Conservation (phyloP, 371 early-diverging fungal genomes). For the Lichtheimia ramosa region DNA sequence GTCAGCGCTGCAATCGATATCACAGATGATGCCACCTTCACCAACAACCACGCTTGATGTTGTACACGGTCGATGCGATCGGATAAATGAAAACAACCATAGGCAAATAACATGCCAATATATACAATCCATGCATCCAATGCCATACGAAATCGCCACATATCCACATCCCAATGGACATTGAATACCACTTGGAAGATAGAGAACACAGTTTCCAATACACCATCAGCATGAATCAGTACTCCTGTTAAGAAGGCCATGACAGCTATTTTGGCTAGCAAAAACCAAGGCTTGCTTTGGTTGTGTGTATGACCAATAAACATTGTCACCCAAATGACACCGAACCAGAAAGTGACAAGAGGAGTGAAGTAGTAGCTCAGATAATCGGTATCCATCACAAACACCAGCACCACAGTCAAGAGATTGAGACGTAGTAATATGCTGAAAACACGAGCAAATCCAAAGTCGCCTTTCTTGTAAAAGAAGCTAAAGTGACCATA, state of each 20-base stretch:
- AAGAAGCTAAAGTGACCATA: conserved; percentile 77
- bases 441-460: conserved; percentile 55
- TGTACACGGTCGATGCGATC: conserved; percentile 42
- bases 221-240: conserved; percentile 42
- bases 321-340: conserved; percentile 71
- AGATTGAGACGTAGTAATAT: conserved; percentile 72
- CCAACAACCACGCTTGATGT: conserved; percentile 30
- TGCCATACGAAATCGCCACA: conserved; percentile 68
- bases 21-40: conserved; percentile 29
- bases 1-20: conserved; percentile 34
- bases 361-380: conserved; percentile 82
- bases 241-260: conserved; percentile 35
- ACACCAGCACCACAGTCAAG: conserved; percentile 64
- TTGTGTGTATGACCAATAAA: conserved; percentile 45
- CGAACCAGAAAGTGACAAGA: conserved; percentile 73
- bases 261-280: conserved; percentile 52
- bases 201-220: conserved; percentile 45
- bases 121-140: conserved; percentile 66
- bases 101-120: conserved; percentile 59
- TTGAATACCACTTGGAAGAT: conserved; percentile 41
- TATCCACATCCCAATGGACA: conserved; percentile 54
- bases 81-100: conserved; percentile 41
- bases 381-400: conserved; percentile 68
- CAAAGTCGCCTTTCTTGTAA: conserved; percentile 70
- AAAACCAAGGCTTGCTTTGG: conserved; percentile 34